These are phyloP conservation scores for Saccharomyces mikatae DNA, from an alignment of 805 yeast species.

Conservation along the genomic window DNA sequence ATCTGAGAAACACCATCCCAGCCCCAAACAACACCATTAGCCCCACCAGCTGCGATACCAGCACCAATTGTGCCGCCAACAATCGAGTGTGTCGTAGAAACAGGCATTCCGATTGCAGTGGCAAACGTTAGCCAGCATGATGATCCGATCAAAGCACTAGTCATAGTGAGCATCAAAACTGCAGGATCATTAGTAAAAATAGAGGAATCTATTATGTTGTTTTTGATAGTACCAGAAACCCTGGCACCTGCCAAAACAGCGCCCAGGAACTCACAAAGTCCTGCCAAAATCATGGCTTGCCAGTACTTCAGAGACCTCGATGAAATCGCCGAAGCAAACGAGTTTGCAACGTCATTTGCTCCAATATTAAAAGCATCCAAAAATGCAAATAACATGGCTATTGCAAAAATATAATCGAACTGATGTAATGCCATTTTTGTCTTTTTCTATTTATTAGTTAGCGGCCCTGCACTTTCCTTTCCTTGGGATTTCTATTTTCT, in stretches of 20 bases:
- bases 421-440: slow-evolving; percentile 37
- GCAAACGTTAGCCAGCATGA: slow-evolving; percentile 64
- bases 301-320: slow-evolving; percentile 60
- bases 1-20: slow-evolving; percentile 68
- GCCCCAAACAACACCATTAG: slow-evolving; percentile 57
- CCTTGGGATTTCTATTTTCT: not conserved
- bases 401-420: slow-evolving; percentile 64
- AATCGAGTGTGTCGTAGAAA: slow-evolving; percentile 72
- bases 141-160: slow-evolving; percentile 67
- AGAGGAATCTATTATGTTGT: slow-evolving; percentile 48
- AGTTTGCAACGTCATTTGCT: slow-evolving; percentile 76
- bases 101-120: slow-evolving; percentile 65
- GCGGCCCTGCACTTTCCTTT: not conserved
- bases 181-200: slow-evolving; percentile 51
- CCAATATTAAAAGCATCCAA: slow-evolving; percentile 76
- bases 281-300: slow-evolving; percentile 72
- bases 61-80: slow-evolving; percentile 72
- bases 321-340: slow-evolving; percentile 69
- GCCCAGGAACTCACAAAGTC: slow-evolving; percentile 64
- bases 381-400: slow-evolving; percentile 62
- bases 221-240: slow-evolving; percentile 65
- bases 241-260: slow-evolving; percentile 68
- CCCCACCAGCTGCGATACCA: slow-evolving; percentile 66
- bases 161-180: slow-evolving; percentile 67
- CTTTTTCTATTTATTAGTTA: not conserved